Conservation (phyloP, 371 early-diverging fungal species). For the Syncephalis fuscata region DNA sequence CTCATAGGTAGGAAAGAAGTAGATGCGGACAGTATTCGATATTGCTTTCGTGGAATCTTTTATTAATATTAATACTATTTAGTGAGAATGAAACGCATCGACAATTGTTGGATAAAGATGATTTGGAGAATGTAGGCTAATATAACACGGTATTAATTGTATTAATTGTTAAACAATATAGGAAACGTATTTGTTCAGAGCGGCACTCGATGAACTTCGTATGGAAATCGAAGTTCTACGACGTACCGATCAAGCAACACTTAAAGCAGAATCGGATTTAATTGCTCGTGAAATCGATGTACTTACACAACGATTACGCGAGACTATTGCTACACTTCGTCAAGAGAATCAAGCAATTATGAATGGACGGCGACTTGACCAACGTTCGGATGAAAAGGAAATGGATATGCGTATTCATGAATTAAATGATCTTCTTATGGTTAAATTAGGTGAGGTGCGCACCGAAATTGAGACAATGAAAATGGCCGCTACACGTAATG, state of each 20-base stretch:
- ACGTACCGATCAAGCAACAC: slow-evolving; percentile 63
- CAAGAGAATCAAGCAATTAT: slow-evolving; percentile 78
- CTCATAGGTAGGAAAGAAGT: neutral
- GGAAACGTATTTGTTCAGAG: slow-evolving; percentile 56
- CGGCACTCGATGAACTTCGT: slow-evolving; percentile 61
- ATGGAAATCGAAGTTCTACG: slow-evolving; percentile 74
- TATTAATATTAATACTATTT: neutral
- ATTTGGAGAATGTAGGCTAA: slow-evolving; percentile 5
- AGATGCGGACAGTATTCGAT: neutral
- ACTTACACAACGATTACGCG: slow-evolving; percentile 50
- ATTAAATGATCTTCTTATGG: slow-evolving; percentile 68
- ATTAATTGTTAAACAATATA: neutral
- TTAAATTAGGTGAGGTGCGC: slow-evolving; percentile 61
- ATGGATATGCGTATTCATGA: slow-evolving; percentile 76
- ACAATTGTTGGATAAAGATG: slow-evolving; percentile 1
- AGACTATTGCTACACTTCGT: slow-evolving; percentile 59
- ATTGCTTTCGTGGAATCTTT: neutral
- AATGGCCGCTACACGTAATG: slow-evolving; percentile 59
- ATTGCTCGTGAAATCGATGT: slow-evolving; percentile 67
- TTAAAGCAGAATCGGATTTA: slow-evolving; percentile 55
- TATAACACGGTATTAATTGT: neutral
- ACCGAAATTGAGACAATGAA: slow-evolving; percentile 79
- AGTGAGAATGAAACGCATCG: neutral
- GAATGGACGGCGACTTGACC: slow-evolving; percentile 76
- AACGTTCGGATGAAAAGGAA: slow-evolving; percentile 56